Conservation (phyloP, 805 yeast species). For the Komagataella pastoris region DNA sequence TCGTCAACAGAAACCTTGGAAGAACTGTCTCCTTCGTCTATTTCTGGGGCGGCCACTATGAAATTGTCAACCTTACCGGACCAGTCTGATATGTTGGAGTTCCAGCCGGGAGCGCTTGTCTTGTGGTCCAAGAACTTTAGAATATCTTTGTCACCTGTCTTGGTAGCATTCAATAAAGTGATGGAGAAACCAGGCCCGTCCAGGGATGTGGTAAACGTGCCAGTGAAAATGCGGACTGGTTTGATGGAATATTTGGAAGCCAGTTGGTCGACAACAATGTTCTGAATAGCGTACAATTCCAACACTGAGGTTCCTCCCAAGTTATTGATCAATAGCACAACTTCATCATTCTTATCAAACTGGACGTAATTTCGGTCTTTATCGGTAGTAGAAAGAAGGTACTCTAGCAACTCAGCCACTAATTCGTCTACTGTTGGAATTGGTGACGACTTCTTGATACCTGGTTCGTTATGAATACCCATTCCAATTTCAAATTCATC, state of each 20-base stretch:
- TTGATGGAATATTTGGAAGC: constrained; percentile 34
- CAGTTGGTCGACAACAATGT: constrained; percentile 40
- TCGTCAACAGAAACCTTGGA: constrained; percentile 17
- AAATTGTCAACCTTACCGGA: constrained; percentile 6
- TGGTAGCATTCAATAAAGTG: constrained; percentile 61
- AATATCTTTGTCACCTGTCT: constrained; percentile 29
- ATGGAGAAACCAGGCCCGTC: constrained; percentile 89
- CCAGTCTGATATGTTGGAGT: constrained; percentile 22
- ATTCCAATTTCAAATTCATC: constrained; percentile 81
- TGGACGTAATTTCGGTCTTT: constrained; percentile 71
- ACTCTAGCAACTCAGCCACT: constrained; percentile 42
- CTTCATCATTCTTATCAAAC: constrained; percentile 44
- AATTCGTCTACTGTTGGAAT: constrained; percentile 62
- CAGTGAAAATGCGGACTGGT: constrained; percentile 61
- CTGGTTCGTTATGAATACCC: constrained; percentile 96
- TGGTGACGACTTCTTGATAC: constrained; percentile 47
- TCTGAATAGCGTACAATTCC: constrained; percentile 62
- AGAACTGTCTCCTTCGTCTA: constrained; percentile 17
- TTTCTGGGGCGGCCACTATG: constrained; percentile 15
- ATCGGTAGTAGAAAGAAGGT: constrained; percentile 50
- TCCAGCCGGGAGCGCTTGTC: constrained; percentile 82
- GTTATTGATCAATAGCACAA: constrained; percentile 65
- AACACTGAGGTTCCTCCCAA: constrained; percentile 82
- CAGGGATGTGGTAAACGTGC: constrained; percentile 79
- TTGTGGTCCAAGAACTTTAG: constrained; percentile 53